phyloP scores from a whole-genome alignment of 768 basidiomycete genomes.

The Naematelia aurantialba region DNA sequence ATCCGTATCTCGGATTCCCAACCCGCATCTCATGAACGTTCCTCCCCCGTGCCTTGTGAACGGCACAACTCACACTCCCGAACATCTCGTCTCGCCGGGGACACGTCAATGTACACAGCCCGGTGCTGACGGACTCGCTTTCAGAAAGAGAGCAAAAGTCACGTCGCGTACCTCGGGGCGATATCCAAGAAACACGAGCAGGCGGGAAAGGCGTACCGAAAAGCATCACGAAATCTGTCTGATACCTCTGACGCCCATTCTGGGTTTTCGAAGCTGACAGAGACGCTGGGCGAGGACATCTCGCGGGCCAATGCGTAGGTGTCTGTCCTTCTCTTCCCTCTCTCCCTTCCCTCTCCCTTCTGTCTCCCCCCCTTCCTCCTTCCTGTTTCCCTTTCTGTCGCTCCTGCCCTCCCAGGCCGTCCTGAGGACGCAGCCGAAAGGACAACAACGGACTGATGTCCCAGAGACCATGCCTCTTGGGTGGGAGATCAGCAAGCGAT shows the following conservation, averaged over 20 bases:
- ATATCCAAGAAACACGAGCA: constrained; percentile 18
- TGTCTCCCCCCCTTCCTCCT: too few relatives aligned
- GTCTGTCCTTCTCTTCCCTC: background rate
- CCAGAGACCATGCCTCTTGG: constrained; percentile 18
- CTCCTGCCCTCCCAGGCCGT: too few relatives aligned
- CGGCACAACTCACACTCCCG: background rate
- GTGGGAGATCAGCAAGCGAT: constrained; percentile 16
- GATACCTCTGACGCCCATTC: constrained; percentile 20
- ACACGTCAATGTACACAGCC: too few relatives aligned
- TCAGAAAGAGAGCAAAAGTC: constrained; percentile 21
- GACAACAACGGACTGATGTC: too few relatives aligned
- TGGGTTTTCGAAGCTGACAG: constrained; percentile 13
- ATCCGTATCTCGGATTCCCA: too few relatives aligned
- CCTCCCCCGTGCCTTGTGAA: background rate
- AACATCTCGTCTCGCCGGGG: too few relatives aligned
- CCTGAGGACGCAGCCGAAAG: too few relatives aligned
- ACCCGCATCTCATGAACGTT: too few relatives aligned
- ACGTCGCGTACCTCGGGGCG: constrained; percentile 20
- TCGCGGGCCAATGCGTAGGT: constrained; percentile 9
- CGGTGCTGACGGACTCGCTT: too few relatives aligned
- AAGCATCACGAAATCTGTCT: constrained; percentile 17
- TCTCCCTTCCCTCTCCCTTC: too few relatives aligned
- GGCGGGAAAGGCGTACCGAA: constrained; percentile 26
- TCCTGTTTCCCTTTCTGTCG: too few relatives aligned
- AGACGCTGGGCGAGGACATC: constrained; percentile 17